Evolutionary conservation across 2,329 filamentous ascomycete species (phyloP).

Genomic region (Huntiella decipiens): DNA sequence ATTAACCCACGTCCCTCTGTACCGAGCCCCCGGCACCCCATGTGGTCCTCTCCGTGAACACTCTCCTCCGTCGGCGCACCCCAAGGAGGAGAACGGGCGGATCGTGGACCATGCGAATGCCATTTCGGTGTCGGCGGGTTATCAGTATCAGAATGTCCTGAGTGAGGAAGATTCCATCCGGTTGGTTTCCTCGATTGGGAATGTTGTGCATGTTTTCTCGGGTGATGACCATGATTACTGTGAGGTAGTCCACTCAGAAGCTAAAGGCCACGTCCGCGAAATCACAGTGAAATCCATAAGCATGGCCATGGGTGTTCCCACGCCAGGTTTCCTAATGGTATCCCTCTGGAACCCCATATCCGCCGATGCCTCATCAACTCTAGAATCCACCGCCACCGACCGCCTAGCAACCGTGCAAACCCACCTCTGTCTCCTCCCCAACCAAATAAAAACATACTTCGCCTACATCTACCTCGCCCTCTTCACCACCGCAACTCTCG

Average conservation of each 20-base stretch:
- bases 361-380: conserved; percentile 1
- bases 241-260: conserved; percentile 59
- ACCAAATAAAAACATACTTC: conserved; percentile 70
- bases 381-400: conserved; percentile 12
- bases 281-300: conserved; percentile 91
- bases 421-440: conserved; percentile 75
- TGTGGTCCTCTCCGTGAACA: conserved; percentile 77
- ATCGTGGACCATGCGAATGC: conserved; percentile 50
- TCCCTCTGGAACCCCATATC: conserved; percentile 88
- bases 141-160: conserved; percentile 94
- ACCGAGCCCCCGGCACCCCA: conserved; percentile 60
- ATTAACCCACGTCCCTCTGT: conserved; percentile 80
- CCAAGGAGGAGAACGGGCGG: conserved; percentile 13
- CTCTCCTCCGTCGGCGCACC: conserved; percentile 51
- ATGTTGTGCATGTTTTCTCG: conserved; percentile 73
- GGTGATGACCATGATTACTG: conserved; percentile 98
- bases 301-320: conserved; percentile 89
- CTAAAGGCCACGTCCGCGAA: conserved; percentile 48
- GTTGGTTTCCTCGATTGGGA: conserved; percentile 59
- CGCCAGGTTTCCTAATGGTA: conserved; percentile 70
- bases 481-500: conserved; percentile 30
- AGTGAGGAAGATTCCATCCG: conserved; percentile 55
- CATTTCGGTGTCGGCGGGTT: conserved; percentile 58
- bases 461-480: conserved; percentile 50
- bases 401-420: conserved; percentile 54